Evolutionary conservation across 306 rosid genomes (phyloP), one percentile per base, ranked within the genome.

Genomic region (Aeschynomene evenia): DNA sequence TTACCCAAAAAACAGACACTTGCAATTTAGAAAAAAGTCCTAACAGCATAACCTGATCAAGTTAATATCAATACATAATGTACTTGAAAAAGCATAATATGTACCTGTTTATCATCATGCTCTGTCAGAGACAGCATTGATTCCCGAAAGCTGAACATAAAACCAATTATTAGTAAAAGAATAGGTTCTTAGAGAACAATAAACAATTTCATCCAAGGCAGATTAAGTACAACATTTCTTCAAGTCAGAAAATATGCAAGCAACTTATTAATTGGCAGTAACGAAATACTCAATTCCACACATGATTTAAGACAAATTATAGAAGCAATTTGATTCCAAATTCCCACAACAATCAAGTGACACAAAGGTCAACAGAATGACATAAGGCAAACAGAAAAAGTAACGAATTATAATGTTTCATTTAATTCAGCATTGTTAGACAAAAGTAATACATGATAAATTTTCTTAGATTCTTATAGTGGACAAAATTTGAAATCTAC

Each of bases 31-130:
- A 49, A 65, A 64, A 66, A 49, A 7, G 65, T 12, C 9, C 45
- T n/a, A 50, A 70, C 40, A 51, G 19, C 33, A 16, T 18, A 20
- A 46, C 68, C 63, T 45, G 39, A 64, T 58, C 19, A 48, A 24
- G 39, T 53, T 46, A 24, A 55, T n/a, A 71, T 23, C 29, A 53
- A 72, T 28, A 53, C 33, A 60, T 65, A 40, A 36, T 26, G 29
- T 66, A 60, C 34, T n/a, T 51, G 16, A 56, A 39, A 63, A 15
- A 31, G 64, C 40, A 37, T 53, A 39, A 46, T 29, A 34, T 33
- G 40, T 83, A 95, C 99, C 99, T 89, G 96, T 85, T 81, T 95
- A 88, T 95, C 99, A 42, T 83, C 89, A 45, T 95, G 99, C 82
- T 95, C 99, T 1, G 99, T 91, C 84, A 95, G 83, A 67, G 97